Evolutionary conservation across 73 alveolate species (phyloP), one percentile per base, ranked within the genome.

Genomic region (Symbiodinium natans): DNA sequence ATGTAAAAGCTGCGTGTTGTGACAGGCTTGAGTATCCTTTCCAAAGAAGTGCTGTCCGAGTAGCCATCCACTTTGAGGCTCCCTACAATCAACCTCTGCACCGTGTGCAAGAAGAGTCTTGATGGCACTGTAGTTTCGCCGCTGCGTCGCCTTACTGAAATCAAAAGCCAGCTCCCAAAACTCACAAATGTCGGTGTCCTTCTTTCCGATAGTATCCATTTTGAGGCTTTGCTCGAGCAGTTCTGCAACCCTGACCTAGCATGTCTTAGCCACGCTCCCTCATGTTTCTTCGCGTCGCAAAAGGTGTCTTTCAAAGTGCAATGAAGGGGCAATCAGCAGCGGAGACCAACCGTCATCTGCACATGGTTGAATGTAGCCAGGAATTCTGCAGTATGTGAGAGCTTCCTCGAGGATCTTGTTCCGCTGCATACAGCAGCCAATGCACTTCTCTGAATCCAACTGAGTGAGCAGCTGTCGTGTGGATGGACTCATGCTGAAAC

Each of bases 1-100:
- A n/a, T n/a, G n/a, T n/a, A n/a, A n/a, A n/a, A n/a, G n/a, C n/a
- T n/a, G n/a, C n/a, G n/a, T n/a, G n/a, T n/a, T n/a, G n/a, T n/a
- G n/a, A n/a, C n/a, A n/a, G n/a, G n/a, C n/a, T n/a, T n/a, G n/a
- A n/a, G n/a, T n/a, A n/a, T n/a, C n/a, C n/a, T n/a, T n/a, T n/a
- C n/a, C n/a, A n/a, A n/a, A n/a, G n/a, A 46, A 0, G 31, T 56
- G 75, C 75, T 15, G 39, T 6, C 52, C 71, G 43, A 88, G 95
- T 25, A 33, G 41, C 97, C 97, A 90, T n/a, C 97, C 97, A 71
- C 97, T 90, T 71, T 90, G 97, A 31, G 97, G 97, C 83, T 90
- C 97, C 77, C 71, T 90, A 33, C 97, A 90, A 41, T 90, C 88
- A 3, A 90, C 97, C 48, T 90, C 88, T 21, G 97, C 97, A 41